Evolutionary conservation across 2,329 filamentous ascomycete genomes (phyloP), one percentile per base, ranked within the genome.

Genomic region (Geosmithia putterillii): DNA sequence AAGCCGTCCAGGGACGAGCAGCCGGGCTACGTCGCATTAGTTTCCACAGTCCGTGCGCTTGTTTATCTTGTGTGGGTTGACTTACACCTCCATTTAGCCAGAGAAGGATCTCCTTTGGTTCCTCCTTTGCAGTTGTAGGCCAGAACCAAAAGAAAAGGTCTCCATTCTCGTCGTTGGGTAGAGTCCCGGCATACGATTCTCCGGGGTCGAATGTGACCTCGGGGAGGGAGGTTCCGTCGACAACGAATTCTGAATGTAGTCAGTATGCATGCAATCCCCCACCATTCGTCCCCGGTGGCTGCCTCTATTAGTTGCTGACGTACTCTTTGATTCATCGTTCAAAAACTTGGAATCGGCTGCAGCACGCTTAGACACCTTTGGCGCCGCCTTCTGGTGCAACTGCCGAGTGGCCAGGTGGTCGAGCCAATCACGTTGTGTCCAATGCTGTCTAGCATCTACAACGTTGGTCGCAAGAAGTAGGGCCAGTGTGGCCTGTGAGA

Each of bases 141-240:
- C 80, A 81, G 62, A 81, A 82, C 76, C 76, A 83, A 53, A 80
- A 83, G 58, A 71, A 83, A 1, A 83, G 57, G 47, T 79, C 58
- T 5, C 19, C 37, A 21, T 38, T 39, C 9, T 69, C 59, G 1
- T 60, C 62, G 54, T 83, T 75, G 6, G 79, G 76, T 21, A 83
- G 56, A 18, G 74, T 56, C 17, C 79, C 79, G 15, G 78, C 72
- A 49, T 81, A 82, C 0, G 73, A 77, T 58, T 83, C 77, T 43
- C 74, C 73, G 36, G 85, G 63, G 47, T 87, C 81, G 47, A 84
- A 88, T 21, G 71, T 55, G 1, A 87, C 77, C 17, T 85, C 79
- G 0, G 83, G 83, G 40, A 87, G 73, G 1, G 59, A 65, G 2
- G 67, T 70, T 2, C 82, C 77, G 50, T 86, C 73, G 36, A 85